Percentiles rank a stretch among this genome's conserved stretches.
Conservation (phyloP, 345 rosid genomes). For the Kernera saxatilis region DNA sequence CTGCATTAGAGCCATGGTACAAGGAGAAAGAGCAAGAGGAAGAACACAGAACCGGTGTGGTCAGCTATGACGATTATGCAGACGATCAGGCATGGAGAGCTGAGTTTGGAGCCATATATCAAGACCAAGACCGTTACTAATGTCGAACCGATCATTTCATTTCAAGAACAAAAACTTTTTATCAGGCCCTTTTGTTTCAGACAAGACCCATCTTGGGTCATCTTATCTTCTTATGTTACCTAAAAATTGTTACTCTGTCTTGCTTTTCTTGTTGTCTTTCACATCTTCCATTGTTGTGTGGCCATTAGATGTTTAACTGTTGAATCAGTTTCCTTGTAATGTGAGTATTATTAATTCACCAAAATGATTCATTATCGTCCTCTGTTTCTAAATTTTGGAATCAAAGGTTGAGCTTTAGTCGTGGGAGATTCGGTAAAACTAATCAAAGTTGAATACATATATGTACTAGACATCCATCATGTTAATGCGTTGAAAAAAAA, state of each 20-base stretch:
- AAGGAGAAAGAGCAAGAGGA: constrained; percentile 12
- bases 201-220: constrained; percentile 25
- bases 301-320: not conserved
- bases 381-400: not conserved
- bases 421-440: too few relatives aligned
- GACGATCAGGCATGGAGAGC: constrained; percentile 97
- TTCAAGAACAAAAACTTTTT: not conserved
- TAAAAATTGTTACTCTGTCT: not conserved
- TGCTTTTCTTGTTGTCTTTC: constrained; percentile 5
- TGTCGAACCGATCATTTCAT: not conserved
- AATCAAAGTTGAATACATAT: too few relatives aligned
- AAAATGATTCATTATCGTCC: not conserved
- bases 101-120: constrained; percentile 87
- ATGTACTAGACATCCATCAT: not conserved
- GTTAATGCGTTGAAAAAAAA: too few relatives aligned
- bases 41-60: constrained; percentile 13
- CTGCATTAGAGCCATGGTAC: constrained; percentile 48
- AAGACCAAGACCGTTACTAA: constrained; percentile 44
- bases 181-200: not conserved
- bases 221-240: not conserved
- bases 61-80: constrained; percentile 16
- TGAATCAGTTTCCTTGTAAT: not conserved
- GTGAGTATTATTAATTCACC: not conserved
- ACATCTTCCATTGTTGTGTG: constrained; percentile 8
- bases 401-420: too few relatives aligned